Percentiles rank a stretch among this genome's conserved stretches.
phyloP scores from a whole-genome alignment of 192 early-diverging fungal genomes.

The Backusella liffmaniae region DNA sequence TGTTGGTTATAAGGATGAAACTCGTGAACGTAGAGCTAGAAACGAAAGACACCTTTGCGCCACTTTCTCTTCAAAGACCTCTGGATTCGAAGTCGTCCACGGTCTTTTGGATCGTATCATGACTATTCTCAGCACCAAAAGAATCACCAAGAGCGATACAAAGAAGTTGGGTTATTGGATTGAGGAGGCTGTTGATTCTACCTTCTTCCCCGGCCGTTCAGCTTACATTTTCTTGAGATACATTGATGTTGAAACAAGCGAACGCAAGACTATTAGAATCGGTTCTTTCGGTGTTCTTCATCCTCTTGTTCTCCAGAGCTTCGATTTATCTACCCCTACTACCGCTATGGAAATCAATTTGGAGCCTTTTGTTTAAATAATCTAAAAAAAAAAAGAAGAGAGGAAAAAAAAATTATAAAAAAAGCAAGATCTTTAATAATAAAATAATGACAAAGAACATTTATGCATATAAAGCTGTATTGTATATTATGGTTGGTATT shows the following conservation, averaged over 20 bases:
- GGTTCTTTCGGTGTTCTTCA: constrained; percentile 92
- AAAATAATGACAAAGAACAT: neutral
- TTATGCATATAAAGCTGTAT: neutral
- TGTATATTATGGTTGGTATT: neutral
- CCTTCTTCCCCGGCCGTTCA: constrained; percentile 88
- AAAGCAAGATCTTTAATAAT: neutral
- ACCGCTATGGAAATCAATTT: constrained; percentile 93
- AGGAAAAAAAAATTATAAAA: neutral
- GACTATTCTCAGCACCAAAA: constrained; percentile 66
- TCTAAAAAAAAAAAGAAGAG: neutral
- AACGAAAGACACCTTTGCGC: constrained; percentile 90
- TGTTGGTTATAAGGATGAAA: constrained; percentile 86
- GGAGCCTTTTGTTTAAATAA: constrained; percentile 85
- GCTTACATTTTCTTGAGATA: constrained; percentile 83
- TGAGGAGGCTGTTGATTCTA: constrained; percentile 72
- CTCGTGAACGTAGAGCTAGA: constrained; percentile 71
- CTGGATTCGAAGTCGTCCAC: constrained; percentile 89
- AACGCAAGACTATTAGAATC: constrained; percentile 50
- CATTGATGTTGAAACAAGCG: constrained; percentile 27
- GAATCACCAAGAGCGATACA: constrained; percentile 44
- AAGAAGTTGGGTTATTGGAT: constrained; percentile 74
- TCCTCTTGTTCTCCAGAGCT: constrained; percentile 84
- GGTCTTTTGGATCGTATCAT: constrained; percentile 91
- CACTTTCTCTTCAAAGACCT: constrained; percentile 78
- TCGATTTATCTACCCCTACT: constrained; percentile 81